Evolutionary conservation across 2,329 filamentous ascomycete species (phyloP), one percentile per base, ranked within the genome.

Genomic region (Fusarium solani-melongenae): DNA sequence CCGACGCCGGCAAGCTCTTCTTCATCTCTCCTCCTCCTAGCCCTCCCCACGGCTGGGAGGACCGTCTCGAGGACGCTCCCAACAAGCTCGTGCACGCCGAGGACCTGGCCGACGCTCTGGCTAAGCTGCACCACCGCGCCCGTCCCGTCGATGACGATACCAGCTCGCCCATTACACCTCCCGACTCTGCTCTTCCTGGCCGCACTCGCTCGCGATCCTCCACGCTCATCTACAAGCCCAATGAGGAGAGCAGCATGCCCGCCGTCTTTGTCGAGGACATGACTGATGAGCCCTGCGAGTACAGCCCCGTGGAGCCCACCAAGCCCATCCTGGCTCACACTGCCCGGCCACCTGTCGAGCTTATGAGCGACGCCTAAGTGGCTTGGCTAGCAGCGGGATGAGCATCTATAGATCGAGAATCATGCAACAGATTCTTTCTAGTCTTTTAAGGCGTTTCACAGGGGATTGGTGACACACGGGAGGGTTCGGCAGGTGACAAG

Each of bases 21-120:
- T 93, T 93, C 84, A 93, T 93, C 81, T 91, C 89, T 59, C 91
- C 91, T 31, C 91, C 91, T 10, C 91, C 91, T 6, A 90, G 87
- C 66, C 91, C 91, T 46, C 91, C 91, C 3, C 90, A 92, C 76
- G 91, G 89, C 76, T 93, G 91, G 91, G 89, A 92, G 83, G 88
- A 91, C 83, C 87, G 87, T 73, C 83, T 92, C 55, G 91, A 93
- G 81, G 91, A 91, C 73, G 91, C 91, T 6, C 91, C 91, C 66
- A 93, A 93, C 81, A 92, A 92, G 83, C 86, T 88, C 78, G 90
- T 93, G 29, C 90, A 93, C 78, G 90, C 91, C 46, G 90, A 93
- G 67, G 91, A 93, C 79, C 85, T 93, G 29, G 91, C 91, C 20
- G 89, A 91, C 61, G 91, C 91, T 2, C 83, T 93, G 49, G 88